Percentiles rank a stretch among this genome's conserved stretches.
Conservation (phyloP, 1,284 basidiomycete species). For the Heterobasidion occidentale region DNA sequence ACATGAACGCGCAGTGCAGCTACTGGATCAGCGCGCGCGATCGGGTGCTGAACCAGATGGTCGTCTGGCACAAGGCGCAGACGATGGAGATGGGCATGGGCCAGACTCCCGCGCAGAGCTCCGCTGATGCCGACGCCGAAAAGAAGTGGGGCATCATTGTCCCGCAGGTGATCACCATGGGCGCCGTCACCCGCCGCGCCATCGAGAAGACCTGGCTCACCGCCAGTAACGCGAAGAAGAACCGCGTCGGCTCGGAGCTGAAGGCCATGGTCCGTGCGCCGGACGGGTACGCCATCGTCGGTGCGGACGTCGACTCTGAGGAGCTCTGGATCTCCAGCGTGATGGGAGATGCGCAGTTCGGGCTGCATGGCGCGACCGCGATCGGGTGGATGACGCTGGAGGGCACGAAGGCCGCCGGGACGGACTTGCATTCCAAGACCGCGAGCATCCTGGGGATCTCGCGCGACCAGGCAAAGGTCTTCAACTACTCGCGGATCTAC, state of each 20-base stretch:
- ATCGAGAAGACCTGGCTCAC: conserved; percentile 99
- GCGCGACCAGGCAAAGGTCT: conserved; percentile 95
- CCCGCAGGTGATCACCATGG: conserved; percentile 97
- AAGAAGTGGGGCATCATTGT: conserved; percentile 84
- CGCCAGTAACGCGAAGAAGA: conserved; percentile 96
- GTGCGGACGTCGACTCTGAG: conserved; percentile 98
- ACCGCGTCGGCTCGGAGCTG: conserved; percentile 94
- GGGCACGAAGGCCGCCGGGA: conserved; percentile 94
- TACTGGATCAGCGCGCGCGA: conserved; percentile 98
- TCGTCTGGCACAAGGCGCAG: conserved; percentile 70
- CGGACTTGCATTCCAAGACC: conserved; percentile 96
- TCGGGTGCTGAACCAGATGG: conserved; percentile 89
- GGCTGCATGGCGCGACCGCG: conserved; percentile 93
- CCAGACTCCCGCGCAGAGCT: conserved; percentile 9
- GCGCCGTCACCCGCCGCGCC: conserved; percentile 93
- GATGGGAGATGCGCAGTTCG: conserved; percentile 99
- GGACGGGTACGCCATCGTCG: conserved; percentile 89
- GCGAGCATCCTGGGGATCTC: conserved; percentile 91
- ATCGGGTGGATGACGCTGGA: conserved; percentile 99
- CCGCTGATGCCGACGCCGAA: conserved; percentile 16
- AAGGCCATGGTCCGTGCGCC: conserved; percentile 97
- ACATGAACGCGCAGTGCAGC: conserved; percentile 92
- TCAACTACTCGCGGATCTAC: conserved; percentile 99
- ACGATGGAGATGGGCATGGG: conserved; percentile 39
- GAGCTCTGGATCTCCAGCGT: conserved; percentile 99